A percentile compares a stretch with the other conserved stretches of the same genome.
These are phyloP conservation scores for Thermomucor indicae-seudaticae DNA, from an alignment of 371 early-diverging fungal species.

Conservation along the genomic window DNA sequence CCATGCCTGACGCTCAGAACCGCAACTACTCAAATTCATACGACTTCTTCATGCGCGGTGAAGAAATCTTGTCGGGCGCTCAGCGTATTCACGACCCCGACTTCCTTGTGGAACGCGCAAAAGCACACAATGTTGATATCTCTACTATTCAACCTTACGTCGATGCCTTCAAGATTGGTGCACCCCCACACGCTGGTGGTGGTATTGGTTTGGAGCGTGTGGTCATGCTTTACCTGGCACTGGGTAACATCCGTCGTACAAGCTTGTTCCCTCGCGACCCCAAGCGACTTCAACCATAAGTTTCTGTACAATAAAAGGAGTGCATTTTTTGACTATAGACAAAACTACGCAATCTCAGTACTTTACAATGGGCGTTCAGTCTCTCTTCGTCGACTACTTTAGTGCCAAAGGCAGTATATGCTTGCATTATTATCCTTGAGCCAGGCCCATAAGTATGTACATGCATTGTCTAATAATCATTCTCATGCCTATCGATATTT, in stretches of 20 bases:
- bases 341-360: no score
- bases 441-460: no score
- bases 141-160: constrained; percentile 90
- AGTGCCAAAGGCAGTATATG: no score
- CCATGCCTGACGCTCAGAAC: constrained; percentile 93
- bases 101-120: constrained; percentile 81
- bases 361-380: no score
- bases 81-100: constrained; percentile 98
- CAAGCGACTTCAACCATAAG: constrained; percentile 92
- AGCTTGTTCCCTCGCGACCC: constrained; percentile 99
- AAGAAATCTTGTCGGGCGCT: constrained; percentile 99
- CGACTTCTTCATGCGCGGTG: constrained; percentile 99
- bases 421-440: no score
- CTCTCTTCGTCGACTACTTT: no score
- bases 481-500: no score
- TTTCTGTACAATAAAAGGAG: not conserved
- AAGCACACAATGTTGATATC: constrained; percentile 81
- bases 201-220: constrained; percentile 99
- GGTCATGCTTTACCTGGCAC: constrained; percentile 94
- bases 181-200: constrained; percentile 99
- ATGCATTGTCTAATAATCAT: no score
- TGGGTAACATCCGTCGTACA: constrained; percentile 96
- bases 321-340: not conserved
- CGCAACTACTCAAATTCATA: constrained; percentile 97
- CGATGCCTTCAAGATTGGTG: constrained; percentile 98